Evolutionary conservation across 805 yeast genomes (phyloP), one percentile per base, ranked within the genome.

Genomic region (Teunomyces panamensis): DNA sequence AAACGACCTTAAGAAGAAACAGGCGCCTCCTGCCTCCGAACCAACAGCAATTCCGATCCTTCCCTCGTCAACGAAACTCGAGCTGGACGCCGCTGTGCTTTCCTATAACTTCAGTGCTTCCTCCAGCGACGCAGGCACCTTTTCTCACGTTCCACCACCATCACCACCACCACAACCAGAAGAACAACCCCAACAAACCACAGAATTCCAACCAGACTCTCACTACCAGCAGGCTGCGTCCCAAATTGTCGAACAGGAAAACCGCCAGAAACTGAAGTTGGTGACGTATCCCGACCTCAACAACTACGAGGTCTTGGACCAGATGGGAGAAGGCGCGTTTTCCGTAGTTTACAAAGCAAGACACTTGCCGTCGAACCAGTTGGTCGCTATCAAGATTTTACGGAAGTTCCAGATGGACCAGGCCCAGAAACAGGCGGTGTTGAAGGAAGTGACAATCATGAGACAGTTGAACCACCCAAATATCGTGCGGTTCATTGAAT

Each of bases 281-380:
- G 48, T 51, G 16, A 57, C 60, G 45, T 73, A 67, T 39, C 75
- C 77, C 3, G 62, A 62, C 43, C 60, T 73, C 46, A 69, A 73
- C 13, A 61, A 69, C 49, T 80, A 80, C 59, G 60, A 69, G 41
- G 64, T 80, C 27, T 48, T 69, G 45, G 78, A 74, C 20, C 73
- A 75, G 43, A 77, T 87, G 52, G 95, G 95, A 7, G 94, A 87
- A 63, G 95, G 95, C 24, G 91, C 95, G 0, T 87, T 87, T 55
- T 85, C 91, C 3, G 77, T 80, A 28, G 95, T 87, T 13, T 84
- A 81, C 65, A 79, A 79, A 45, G 91, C 89, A 4, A 51, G 57
- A 29, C 73, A 79, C 56, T 42, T 61, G 4, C 52, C 56, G 1
- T 62, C 77, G 0, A 67, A 67, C 6, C 64, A 71, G 43, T 49